Evolutionary conservation across 768 basidiomycete species (phyloP).

Genomic region (Clavaria fumosa): DNA sequence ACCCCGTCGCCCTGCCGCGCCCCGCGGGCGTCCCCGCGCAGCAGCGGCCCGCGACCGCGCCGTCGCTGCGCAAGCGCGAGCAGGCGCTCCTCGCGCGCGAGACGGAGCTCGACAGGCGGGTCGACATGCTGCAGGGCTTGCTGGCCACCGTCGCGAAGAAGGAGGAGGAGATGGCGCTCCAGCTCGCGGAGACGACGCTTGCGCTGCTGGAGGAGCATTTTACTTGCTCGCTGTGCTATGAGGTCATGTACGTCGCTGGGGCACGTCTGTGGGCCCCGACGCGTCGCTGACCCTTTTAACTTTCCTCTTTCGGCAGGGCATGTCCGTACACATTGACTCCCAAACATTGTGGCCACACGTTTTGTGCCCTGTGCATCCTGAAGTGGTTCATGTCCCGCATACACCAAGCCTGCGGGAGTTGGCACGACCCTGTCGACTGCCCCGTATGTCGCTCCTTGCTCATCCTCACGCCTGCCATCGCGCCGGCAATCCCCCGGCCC

Average conservation of each 20-base stretch:
- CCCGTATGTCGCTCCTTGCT: conserved; percentile 47
- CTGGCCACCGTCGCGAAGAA: conserved; percentile 22
- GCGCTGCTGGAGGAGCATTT: conserved; percentile 46
- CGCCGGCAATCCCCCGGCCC: conserved; percentile 35
- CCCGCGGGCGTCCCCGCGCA: too few relatives aligned
- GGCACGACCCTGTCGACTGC: conserved; percentile 55
- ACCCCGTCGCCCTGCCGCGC: too few relatives aligned
- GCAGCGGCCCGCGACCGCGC: too few relatives aligned
- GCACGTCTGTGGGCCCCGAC: too few relatives aligned
- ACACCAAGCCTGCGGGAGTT: conserved; percentile 44
- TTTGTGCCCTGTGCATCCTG: conserved; percentile 49
- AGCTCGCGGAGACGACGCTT: conserved; percentile 29
- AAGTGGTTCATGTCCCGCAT: conserved; percentile 57
- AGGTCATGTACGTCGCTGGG: conserved; percentile 30
- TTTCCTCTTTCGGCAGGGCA: too few relatives aligned
- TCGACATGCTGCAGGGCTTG: conserved; percentile 27
- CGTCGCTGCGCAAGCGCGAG: too few relatives aligned
- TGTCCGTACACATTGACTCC: conserved; percentile 42
- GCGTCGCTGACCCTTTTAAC: too few relatives aligned
- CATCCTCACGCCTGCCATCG: conserved; percentile 33
- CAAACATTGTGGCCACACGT: conserved; percentile 48
- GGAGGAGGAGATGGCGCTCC: conserved; percentile 26
- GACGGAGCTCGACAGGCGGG: conserved; percentile 23
- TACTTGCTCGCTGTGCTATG: conserved; percentile 54
- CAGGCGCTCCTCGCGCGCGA: conserved; percentile 23